A percentile compares a stretch with the other conserved stretches of the same genome.
These are phyloP conservation scores for Hebeloma cylindrosporum DNA, from an alignment of 768 basidiomycete genomes.

Conservation along the genomic window DNA sequence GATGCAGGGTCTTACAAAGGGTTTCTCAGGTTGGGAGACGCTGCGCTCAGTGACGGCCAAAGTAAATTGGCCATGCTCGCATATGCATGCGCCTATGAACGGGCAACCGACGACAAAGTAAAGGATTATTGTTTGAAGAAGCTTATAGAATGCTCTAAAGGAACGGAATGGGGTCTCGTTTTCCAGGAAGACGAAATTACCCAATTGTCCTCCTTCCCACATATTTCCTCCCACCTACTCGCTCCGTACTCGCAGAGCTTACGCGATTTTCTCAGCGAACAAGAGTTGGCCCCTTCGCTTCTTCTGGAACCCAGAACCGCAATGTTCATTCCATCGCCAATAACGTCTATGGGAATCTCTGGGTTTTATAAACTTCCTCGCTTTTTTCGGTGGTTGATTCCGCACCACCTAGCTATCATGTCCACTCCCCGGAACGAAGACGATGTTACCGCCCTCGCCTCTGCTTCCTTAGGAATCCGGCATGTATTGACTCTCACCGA, in stretches of 20 bases:
- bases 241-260: constrained; percentile 42
- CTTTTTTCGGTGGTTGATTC: constrained; percentile 64
- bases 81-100: constrained; percentile 47
- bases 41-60: constrained; percentile 31
- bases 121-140: constrained; percentile 45
- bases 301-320: constrained; percentile 41
- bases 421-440: constrained; percentile 52
- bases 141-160: constrained; percentile 41
- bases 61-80: constrained; percentile 57
- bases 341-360: not conserved
- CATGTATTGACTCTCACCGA: constrained; percentile 61
- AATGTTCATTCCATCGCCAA: constrained; percentile 34
- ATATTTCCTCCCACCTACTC: constrained; percentile 32
- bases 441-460: constrained; percentile 49
- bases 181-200: constrained; percentile 42
- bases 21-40: constrained; percentile 51
- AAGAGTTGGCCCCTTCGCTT: constrained; percentile 36
- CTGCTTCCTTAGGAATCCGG: constrained; percentile 49
- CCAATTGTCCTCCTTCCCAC: constrained; percentile 33
- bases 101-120: constrained; percentile 36
- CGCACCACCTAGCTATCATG: constrained; percentile 59
- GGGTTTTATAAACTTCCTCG: constrained; percentile 47
- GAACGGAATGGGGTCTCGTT: constrained; percentile 54
- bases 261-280: constrained; percentile 33
- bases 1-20: constrained; percentile 42